These are phyloP conservation scores for Selaginella moellendorffii DNA, from an alignment of 75 land plant species.

Conservation along the genomic window DNA sequence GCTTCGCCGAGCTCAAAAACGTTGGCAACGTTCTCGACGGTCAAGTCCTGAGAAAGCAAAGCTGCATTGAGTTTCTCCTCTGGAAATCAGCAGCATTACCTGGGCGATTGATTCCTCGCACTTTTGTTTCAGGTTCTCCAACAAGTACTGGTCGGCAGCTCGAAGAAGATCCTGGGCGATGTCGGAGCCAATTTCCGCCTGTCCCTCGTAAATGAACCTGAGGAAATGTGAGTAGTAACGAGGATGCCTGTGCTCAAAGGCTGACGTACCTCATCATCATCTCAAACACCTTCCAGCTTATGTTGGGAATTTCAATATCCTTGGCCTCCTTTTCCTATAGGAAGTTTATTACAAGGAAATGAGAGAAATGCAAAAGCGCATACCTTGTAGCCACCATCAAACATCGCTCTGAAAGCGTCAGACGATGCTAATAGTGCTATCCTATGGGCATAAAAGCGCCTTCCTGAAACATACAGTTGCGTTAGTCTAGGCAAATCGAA, in stretches of 20 bases:
- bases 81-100: conserved; percentile 24
- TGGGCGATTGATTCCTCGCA: conserved; percentile 87
- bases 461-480: conserved; percentile 31
- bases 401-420: conserved; percentile 98
- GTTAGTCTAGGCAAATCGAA: background rate
- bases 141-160: conserved; percentile 94
- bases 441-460: conserved; percentile 78
- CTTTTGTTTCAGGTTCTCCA: conserved; percentile 78
- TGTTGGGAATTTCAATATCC: conserved; percentile 91
- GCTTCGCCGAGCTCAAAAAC: conserved; percentile 88
- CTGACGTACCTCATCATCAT: conserved; percentile 85
- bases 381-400: conserved; percentile 98
- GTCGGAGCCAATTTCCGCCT: conserved; percentile 47
- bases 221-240: background rate
- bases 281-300: conserved; percentile 95
- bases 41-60: conserved; percentile 59
- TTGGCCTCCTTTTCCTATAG: conserved; percentile 96
- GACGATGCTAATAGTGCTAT: conserved; percentile 94
- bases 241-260: background rate
- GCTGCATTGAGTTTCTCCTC: too few relatives aligned
- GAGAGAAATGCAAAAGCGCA: background rate
- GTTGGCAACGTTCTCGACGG: conserved; percentile 57
- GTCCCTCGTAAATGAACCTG: conserved; percentile 92
- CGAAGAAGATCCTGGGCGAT: conserved; percentile 77
- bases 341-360: conserved; percentile 1